Evolutionary conservation across 352 stramenopile species (phyloP).

Genomic region (Globisporangium middletonii): DNA sequence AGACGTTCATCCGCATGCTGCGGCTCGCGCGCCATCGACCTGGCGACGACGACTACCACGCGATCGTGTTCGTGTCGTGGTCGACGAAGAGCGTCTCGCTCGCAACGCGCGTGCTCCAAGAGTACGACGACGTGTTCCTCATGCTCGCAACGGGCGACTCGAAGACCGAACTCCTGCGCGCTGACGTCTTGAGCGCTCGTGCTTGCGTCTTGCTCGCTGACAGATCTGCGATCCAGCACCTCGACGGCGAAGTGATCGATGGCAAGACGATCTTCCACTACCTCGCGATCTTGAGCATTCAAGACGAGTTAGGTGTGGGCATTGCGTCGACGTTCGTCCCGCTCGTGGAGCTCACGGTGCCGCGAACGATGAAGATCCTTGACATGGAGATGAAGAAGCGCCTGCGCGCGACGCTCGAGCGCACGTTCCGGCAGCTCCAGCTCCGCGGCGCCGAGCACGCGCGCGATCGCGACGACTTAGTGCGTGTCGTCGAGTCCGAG

Average conservation of each 20-base stretch:
- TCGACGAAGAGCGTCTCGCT: conserved; percentile 21
- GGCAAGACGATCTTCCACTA: conserved; percentile 64
- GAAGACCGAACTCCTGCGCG: conserved; percentile 44
- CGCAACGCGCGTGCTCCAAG: conserved; percentile 22
- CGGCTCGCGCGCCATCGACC: conserved; percentile 31
- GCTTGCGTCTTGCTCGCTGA: conserved; percentile 58
- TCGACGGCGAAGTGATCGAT: conserved; percentile 57
- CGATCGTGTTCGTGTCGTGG: conserved; percentile 62
- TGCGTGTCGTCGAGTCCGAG: conserved; percentile 4
- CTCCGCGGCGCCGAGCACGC: conserved; percentile 5
- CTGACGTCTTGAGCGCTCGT: conserved; percentile 45
- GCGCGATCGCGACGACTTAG: conserved; percentile 3
- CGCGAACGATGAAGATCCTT: conserved; percentile 62
- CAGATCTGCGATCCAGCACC: conserved; percentile 40
- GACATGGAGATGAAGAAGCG: conserved; percentile 57
- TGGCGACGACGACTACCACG: conserved; percentile 32
- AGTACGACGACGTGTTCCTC: conserved; percentile 50
- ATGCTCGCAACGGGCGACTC: conserved; percentile 49
- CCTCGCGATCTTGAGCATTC: conserved; percentile 52
- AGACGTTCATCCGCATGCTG: conserved; percentile 46
- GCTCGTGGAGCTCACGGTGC: conserved; percentile 59
- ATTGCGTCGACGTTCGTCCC: conserved; percentile 39
- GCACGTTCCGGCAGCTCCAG: conserved; percentile 5
- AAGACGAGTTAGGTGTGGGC: conserved; percentile 40
- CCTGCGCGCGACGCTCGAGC: conserved; percentile 10